Conservation (phyloP, 2,329 filamentous ascomycete genomes). For the Diaporthe longicolla region DNA sequence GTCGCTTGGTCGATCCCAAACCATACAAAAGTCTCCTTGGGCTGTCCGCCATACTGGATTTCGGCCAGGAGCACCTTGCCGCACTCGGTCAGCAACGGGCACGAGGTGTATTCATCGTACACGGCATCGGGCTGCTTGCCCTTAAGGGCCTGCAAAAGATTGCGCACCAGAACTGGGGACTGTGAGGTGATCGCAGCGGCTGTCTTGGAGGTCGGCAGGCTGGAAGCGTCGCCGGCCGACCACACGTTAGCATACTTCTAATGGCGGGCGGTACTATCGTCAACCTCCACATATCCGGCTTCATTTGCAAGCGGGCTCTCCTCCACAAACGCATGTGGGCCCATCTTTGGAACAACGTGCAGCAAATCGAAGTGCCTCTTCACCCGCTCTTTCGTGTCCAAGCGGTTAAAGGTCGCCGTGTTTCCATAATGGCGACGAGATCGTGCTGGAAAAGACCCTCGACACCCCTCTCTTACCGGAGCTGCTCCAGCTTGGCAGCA, state of each 20-base stretch:
- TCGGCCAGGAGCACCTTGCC: constrained; percentile 62
- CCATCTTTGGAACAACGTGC: constrained; percentile 53
- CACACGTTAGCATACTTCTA: constrained; percentile 55
- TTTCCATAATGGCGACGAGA: constrained; percentile 52
- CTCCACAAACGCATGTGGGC: constrained; percentile 37
- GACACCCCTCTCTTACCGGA: constrained; percentile 53
- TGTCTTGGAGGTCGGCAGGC: constrained; percentile 59
- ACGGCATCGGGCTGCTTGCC: constrained; percentile 51
- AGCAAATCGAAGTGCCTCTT: constrained; percentile 53
- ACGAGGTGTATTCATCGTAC: constrained; percentile 62
- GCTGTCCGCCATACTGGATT: constrained; percentile 62
- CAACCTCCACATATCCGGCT: constrained; percentile 45
- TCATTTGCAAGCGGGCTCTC: constrained; percentile 37
- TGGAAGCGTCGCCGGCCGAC: constrained; percentile 56
- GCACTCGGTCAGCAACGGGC: constrained; percentile 60
- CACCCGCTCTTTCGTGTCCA: constrained; percentile 50
- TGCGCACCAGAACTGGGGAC: constrained; percentile 58
- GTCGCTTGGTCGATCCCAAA: constrained; percentile 54
- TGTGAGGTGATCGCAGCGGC: constrained; percentile 61
- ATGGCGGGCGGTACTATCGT: constrained; percentile 45
- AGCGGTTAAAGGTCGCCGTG: constrained; percentile 50
- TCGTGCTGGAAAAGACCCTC: constrained; percentile 58
- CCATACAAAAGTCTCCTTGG: constrained; percentile 59
- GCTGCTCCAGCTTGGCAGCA: constrained; percentile 51
- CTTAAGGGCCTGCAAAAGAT: constrained; percentile 54